Percentiles rank a stretch among this genome's conserved stretches.
Conservation (phyloP, 129 eudicot genomes). For the Ambrosia artemisiifolia region DNA sequence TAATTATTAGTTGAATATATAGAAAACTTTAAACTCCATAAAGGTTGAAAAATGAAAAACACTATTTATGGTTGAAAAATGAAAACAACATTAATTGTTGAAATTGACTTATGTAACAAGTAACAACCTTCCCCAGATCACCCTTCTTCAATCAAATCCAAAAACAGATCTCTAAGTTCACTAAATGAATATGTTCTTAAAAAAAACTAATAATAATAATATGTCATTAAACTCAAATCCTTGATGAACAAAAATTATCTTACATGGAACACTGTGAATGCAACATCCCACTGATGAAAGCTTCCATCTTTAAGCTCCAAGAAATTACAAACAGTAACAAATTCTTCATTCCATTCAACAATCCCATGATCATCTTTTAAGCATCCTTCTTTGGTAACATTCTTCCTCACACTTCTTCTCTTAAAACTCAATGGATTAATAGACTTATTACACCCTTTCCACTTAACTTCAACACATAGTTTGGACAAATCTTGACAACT, state of each 20-base stretch:
- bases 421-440: constrained; percentile 44
- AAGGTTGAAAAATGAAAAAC: background rate
- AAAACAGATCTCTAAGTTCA: background rate
- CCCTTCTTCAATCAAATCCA: background rate
- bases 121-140: constrained; percentile 5
- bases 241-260: no score
- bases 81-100: background rate
- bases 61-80: background rate
- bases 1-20: background rate
- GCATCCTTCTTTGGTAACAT: constrained; percentile 54
- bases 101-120: background rate
- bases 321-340: constrained; percentile 42
- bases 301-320: constrained; percentile 45
- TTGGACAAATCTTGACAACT: constrained; percentile 23
- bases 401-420: constrained; percentile 48
- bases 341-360: constrained; percentile 61
- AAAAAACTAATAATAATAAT: background rate
- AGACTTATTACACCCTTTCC: constrained; percentile 57
- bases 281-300: constrained; percentile 66
- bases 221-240: background rate
- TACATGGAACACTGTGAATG: constrained; percentile 56
- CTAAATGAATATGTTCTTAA: background rate
- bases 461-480: constrained; percentile 51
- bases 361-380: constrained; percentile 41
- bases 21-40: background rate